Evolutionary conservation across 2,329 filamentous ascomycete species (phyloP).

Genomic region (Niveomyces coronatus): DNA sequence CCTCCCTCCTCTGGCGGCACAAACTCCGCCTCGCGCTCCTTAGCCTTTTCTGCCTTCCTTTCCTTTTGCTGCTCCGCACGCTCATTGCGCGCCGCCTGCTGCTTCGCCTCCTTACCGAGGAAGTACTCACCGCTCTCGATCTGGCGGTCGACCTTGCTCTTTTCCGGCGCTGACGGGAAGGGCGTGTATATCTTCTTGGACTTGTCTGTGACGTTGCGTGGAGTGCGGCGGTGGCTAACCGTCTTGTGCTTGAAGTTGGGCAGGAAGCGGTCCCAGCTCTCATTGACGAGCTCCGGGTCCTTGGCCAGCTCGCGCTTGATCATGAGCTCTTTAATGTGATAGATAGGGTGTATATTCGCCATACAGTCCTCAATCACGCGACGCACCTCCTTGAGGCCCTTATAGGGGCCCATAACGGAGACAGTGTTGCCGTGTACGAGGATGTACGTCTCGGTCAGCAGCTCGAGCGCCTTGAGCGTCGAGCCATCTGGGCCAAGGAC

Average conservation of each 20-base stretch:
- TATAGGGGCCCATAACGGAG: constrained; percentile 81
- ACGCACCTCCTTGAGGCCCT: constrained; percentile 85
- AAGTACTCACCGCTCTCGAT: constrained; percentile 98
- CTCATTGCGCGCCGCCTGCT: constrained; percentile 68
- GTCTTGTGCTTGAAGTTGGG: constrained; percentile 96
- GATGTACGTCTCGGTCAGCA: constrained; percentile 85
- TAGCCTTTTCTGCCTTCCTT: constrained; percentile 81
- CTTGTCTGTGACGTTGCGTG: constrained; percentile 85
- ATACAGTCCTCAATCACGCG: constrained; percentile 91
- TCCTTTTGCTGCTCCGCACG: constrained; percentile 74
- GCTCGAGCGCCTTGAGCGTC: constrained; percentile 86
- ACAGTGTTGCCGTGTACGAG: constrained; percentile 97
- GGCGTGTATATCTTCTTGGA: constrained; percentile 89
- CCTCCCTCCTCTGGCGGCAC: constrained; percentile 71
- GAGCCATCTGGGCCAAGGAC: constrained; percentile 86
- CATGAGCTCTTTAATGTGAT: constrained; percentile 68
- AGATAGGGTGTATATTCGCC: constrained; percentile 94
- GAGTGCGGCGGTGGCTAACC: constrained; percentile 71
- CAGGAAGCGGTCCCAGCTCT: constrained; percentile 93
- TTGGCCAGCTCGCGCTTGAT: constrained; percentile 88
- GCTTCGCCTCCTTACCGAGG: constrained; percentile 83
- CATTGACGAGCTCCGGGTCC: constrained; percentile 73
- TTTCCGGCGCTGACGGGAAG: constrained; percentile 92
- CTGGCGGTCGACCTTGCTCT: constrained; percentile 97
- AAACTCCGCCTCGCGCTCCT: constrained; percentile 77